phyloP scores from a whole-genome alignment of 1,284 basidiomycete genomes.

The Gastroboletus turbinatus region DNA sequence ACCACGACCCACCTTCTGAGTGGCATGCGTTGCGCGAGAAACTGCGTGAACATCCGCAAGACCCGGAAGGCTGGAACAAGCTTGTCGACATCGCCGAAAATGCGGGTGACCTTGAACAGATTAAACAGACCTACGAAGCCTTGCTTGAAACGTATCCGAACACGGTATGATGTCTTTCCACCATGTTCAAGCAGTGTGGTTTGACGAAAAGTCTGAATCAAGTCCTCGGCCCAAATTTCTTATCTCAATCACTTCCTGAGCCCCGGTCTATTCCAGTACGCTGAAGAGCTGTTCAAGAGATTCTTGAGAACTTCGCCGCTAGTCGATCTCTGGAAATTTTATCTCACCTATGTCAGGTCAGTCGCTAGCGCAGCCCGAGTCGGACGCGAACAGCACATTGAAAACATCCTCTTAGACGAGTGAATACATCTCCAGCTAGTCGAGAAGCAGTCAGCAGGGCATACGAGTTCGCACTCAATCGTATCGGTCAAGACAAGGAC shows the following conservation, averaged over 20 bases:
- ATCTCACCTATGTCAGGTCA: conserved; percentile 79
- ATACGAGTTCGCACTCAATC: conserved; percentile 91
- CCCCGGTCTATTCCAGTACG: conserved; percentile 63
- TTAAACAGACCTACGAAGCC: conserved; percentile 65
- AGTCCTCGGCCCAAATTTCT: conserved; percentile 76
- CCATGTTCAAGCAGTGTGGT: conserved; percentile 21
- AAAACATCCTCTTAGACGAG: conserved; percentile 41
- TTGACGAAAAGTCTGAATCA: conserved; percentile 30
- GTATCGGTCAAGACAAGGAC: conserved; percentile 86
- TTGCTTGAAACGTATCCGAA: conserved; percentile 68
- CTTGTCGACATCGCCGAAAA: conserved; percentile 59
- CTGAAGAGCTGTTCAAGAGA: conserved; percentile 77
- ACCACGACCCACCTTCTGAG: conserved; percentile 42
- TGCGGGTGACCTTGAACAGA: conserved; percentile 59
- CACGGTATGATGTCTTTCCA: conserved; percentile 45
- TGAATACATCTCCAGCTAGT: conserved; percentile 56
- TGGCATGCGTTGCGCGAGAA: conserved; percentile 48
- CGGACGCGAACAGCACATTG: conserved; percentile 4
- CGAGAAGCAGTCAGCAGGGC: conserved; percentile 81
- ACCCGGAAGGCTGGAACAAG: conserved; percentile 61
- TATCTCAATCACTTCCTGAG: conserved; percentile 81
- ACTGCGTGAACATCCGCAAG: conserved; percentile 51
- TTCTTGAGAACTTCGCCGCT: conserved; percentile 81
- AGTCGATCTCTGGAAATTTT: conserved; percentile 87
- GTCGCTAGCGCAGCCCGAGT: conserved; percentile 26